Conservation (phyloP, 139 green algal species). For the Parachlorella kessleri region DNA sequence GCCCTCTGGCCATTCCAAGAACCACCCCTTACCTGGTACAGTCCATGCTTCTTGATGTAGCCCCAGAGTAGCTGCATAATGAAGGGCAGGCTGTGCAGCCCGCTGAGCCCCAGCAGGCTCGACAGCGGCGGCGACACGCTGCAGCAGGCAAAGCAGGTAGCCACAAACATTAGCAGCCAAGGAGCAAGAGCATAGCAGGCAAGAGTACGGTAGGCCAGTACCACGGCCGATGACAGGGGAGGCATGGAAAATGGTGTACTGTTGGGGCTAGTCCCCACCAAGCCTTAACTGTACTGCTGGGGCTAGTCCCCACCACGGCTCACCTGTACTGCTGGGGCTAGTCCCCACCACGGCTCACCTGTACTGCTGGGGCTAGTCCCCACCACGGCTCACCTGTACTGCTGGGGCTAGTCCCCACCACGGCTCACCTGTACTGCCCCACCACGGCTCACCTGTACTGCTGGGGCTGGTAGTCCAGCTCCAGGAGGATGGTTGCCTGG, state of each 20-base stretch:
- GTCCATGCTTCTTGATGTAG: slow-evolving; percentile 26
- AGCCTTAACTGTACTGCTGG: slow-evolving; percentile 17
- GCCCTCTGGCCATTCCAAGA: too few relatives aligned
- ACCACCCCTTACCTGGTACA: slow-evolving; percentile 10
- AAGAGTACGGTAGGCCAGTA: too few relatives aligned
- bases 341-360: too few relatives aligned
- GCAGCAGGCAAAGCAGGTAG: too few relatives aligned
- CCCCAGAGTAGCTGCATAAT: slow-evolving; percentile 36
- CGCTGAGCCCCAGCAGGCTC: slow-evolving; percentile 16
- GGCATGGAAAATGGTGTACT: too few relatives aligned
- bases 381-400: too few relatives aligned
- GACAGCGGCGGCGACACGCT: slow-evolving; percentile 15
- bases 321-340: slow-evolving; percentile 17
- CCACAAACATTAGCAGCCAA: too few relatives aligned
- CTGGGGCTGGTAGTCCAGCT: slow-evolving; percentile 36
- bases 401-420: slow-evolving; percentile 14
- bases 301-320: too few relatives aligned
- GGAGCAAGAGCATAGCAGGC: too few relatives aligned
- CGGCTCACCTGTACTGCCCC: too few relatives aligned
- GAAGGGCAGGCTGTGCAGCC: slow-evolving; percentile 18
- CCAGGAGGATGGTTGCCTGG: slow-evolving; percentile 11
- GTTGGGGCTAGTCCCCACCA: slow-evolving; percentile 14
- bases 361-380: slow-evolving; percentile 25
- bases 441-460: slow-evolving; percentile 18
- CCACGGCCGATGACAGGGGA: too few relatives aligned